phyloP scores from a whole-genome alignment of 2,329 filamentous ascomycete species.

The Reticulascus tulasneorum region DNA sequence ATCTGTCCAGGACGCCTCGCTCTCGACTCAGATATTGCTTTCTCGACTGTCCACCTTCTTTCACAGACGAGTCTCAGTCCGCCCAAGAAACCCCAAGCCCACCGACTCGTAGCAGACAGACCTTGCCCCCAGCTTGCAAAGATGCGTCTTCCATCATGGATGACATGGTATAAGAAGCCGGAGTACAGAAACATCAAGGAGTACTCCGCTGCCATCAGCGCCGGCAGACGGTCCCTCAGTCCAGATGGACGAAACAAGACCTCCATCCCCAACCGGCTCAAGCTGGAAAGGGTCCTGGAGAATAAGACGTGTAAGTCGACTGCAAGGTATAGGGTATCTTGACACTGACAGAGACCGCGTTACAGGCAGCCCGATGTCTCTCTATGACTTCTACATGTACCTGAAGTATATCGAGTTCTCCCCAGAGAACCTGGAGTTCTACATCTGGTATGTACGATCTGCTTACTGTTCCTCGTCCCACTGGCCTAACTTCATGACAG shows the following conservation, averaged over 20 bases:
- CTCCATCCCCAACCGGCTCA: constrained; percentile 34
- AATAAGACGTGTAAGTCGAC: constrained; percentile 39
- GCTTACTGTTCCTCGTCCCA: not conserved
- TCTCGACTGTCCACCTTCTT: too few relatives aligned
- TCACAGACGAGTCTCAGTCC: too few relatives aligned
- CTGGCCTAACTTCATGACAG: constrained; percentile 17
- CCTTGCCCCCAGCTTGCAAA: too few relatives aligned
- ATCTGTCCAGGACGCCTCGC: too few relatives aligned
- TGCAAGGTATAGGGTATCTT: not conserved
- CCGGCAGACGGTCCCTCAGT: constrained; percentile 30
- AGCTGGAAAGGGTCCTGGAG: constrained; percentile 40
- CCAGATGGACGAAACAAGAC: constrained; percentile 30
- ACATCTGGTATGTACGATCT: constrained; percentile 35
- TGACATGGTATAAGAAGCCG: constrained; percentile 46
- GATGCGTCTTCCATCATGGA: too few relatives aligned
- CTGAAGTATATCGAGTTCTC: constrained; percentile 46
- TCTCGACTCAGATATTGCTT: too few relatives aligned
- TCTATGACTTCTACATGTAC: constrained; percentile 49
- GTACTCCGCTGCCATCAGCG: constrained; percentile 32
- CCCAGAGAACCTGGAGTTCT: constrained; percentile 46
- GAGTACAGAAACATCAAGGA: constrained; percentile 44
- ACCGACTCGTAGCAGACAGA: too few relatives aligned
- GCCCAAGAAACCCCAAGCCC: too few relatives aligned
- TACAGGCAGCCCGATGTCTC: constrained; percentile 41
- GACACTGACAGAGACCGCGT: not conserved